phyloP scores from a whole-genome alignment of 2,329 filamentous ascomycete species.

The Neonectria hederae region DNA sequence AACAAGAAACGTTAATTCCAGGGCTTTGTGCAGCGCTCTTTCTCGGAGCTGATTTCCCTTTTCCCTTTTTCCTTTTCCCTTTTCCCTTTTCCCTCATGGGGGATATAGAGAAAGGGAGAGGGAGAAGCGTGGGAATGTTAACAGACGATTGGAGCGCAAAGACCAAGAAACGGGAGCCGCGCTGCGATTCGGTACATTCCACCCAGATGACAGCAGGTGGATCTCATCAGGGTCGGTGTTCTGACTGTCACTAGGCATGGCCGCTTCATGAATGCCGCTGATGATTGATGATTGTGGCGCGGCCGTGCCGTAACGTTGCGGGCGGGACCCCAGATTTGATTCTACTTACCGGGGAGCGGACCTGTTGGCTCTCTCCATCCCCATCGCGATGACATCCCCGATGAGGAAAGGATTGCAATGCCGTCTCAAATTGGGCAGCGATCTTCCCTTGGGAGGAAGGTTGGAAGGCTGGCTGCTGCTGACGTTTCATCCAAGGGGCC shows the following conservation, averaged over 20 bases:
- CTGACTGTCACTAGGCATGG: background rate
- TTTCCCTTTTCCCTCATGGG: background rate
- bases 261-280: background rate
- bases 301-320: background rate
- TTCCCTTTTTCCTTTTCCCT: too few species aligned
- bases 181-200: background rate
- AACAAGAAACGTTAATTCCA: background rate
- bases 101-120: background rate
- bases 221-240: background rate
- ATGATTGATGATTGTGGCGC: background rate
- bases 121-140: background rate
- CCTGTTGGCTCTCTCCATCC: background rate
- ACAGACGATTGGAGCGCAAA: background rate
- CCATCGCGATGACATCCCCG: background rate
- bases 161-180: background rate
- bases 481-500: too few species aligned
- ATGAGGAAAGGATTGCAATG: background rate
- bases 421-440: background rate
- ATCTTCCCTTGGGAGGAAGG: background rate
- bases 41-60: background rate
- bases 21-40: background rate
- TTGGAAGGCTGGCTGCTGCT: too few species aligned
- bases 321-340: background rate
- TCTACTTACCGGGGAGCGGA: background rate
- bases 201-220: background rate